Base-by-base conservation (phyloP, 2,329 filamentous ascomycete species). In the Mariannaea elegans region DNA sequence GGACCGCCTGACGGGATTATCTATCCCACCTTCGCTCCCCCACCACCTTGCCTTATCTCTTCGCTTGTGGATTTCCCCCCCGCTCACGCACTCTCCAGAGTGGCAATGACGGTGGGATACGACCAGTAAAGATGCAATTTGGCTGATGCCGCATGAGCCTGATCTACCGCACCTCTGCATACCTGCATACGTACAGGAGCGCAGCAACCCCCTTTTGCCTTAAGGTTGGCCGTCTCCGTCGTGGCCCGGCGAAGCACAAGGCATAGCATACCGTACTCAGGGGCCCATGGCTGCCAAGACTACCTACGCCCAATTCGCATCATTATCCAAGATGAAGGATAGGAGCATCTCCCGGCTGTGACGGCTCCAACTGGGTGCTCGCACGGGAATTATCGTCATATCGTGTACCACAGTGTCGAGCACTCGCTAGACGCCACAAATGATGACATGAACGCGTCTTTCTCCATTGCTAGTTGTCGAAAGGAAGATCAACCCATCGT, bases 31-130 rank as follows among this genome's bases (percentile, higher is more conserved):
- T 23, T 9, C 19, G 19, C 44, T 59, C n/a, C 56, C 36, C 56
- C 56, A 59, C 56, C 34, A 48, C 41, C 32, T 38, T 39, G 56
- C 49, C 56, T 59, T 59, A 59, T 59, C 56, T 57, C 39, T 45
- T 27, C 24, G 21, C 16, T 44, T 47, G 46, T 34, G 46, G 45
- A 36, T 9, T 49, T 13, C n/a, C 27, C 46, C 46, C 36, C 54
- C 19, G 24, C 54, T 27, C 34, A 27, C 10, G 14, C 39, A 31
- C 39, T 51, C 23, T 16, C n/a, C 29, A 29, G 48, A 52, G 36
- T 39, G 27, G 24, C 27, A 9, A 10, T 41, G 19, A 42, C 23
- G 36, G 56, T 53, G 56, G 49, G 56, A 59, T 54, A 49, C 46
- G 49, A 41, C 56, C 39, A 34, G 44, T 47, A 34, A 16, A 34